Base-by-base conservation (phyloP, 208 protist genomes). In the Leptomonas pyrrhocoris region DNA sequence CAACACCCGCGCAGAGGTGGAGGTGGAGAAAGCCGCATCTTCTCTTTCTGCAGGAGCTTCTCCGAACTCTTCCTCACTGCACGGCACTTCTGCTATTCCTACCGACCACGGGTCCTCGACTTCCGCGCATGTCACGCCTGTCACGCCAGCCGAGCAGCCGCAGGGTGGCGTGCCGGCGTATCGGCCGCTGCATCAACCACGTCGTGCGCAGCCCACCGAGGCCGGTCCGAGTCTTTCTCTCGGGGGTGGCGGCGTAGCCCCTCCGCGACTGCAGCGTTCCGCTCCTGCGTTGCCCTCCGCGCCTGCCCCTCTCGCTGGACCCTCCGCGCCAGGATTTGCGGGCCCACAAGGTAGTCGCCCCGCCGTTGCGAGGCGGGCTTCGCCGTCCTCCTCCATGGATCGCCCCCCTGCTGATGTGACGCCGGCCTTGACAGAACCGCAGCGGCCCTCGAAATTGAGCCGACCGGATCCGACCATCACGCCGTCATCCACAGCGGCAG, bases 201-300 rank as follows among this genome's bases (percentile, higher is more conserved):
- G 71, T 42, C 71, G 62, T 11, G 38, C 56, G 9, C 23, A 50
- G 23, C 30, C 71, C 9, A 34, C 38, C 28, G 64, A 77, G 51
- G 46, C 48, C 16, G 30, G 38, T 0, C 59, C 60, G 6, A 68
- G 68, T 19, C 49, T 51, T 5, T 31, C 43, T 18, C 34, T 43
- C 40, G 45, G 1, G 16, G 30, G 57, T 25, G 60, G 51, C 18
- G 56, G 46, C 15, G 70, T 66, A 1, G 56, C 68, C 21, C 75
- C 79, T 15, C 80, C 80, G 1, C 80, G 80, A 7, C 72, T 85
- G 65, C 80, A 85, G 68, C 74, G 80, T 61, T 85, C 80, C 18
- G 28, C 70, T 23, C 49, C 54, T 4, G 19, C 70, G 11, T 66
- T 65, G 8, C 31, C 69, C 5, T 65, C 59, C 9, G 16, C 63